Evolutionary conservation across 1,284 basidiomycete species (phyloP), one percentile per base, ranked within the genome.

Genomic region (Tylopilus sp.): DNA sequence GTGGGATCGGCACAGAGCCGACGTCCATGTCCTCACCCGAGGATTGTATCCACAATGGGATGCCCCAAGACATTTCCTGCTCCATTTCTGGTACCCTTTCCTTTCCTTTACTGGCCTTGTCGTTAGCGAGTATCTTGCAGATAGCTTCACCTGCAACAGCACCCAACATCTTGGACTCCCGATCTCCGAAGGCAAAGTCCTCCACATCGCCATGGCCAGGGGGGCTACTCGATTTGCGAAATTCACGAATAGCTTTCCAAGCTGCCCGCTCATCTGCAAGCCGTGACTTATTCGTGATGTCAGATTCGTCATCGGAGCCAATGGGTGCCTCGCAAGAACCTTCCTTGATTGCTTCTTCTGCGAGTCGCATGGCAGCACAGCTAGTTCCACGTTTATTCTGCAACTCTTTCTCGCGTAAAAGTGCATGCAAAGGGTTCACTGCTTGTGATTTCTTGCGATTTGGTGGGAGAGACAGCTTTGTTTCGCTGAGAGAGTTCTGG

Each of bases 341-440:
- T 26, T 64, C 64, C 42, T 57, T 67, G 10, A 68, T 57, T 9
- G 66, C 67, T 37, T 61, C 65, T 56, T 81, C 76, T 7, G 80
- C 80, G 10, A 67, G 69, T 31, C 59, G 71, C 53, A 74, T 59
- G 5, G 75, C 78, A 4, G 72, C 67, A 14, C 49, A 64, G 31
- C 73, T 73, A 21, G 70, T 67, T 7, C 80, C 77, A n/a, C 60
- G 64, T 51, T 71, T 71, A 18, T 78, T 71, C 18, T 73, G 72
- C 7, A 61, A 53, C 24, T 64, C 65, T 58, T 81, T 81, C 60
- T 83, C 81, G 51, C 71, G 76, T 28, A 83, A 61, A 41, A 84
- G 69, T 2, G 68, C 70, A 37, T 73, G 74, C 28, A 87, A 68
- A 6, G 84, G 83, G 55, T 82, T 75, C 24, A 38, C 40, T 7